Percentiles rank a stretch among this genome's conserved stretches.
Conservation (phyloP, 2,329 filamentous ascomycete genomes). For the Arthrobotrys sphaeroides region DNA sequence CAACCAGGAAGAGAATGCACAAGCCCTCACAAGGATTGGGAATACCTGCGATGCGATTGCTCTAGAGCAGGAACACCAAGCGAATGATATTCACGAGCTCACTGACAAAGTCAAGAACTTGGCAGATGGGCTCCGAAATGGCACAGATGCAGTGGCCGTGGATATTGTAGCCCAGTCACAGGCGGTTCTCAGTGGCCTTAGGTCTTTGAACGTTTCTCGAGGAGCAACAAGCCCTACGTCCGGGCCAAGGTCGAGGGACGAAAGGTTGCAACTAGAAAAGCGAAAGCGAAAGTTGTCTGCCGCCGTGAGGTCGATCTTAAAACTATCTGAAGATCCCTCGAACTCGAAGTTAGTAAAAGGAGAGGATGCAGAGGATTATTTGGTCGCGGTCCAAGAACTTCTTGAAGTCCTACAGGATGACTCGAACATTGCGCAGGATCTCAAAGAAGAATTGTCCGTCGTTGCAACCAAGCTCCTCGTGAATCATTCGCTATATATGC, state of each 20-base stretch:
- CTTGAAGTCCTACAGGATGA: slow-evolving; percentile 27
- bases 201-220: not conserved
- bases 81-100: not conserved
- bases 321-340: slow-evolving; percentile 15
- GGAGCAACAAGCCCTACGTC: not conserved
- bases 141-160: not conserved
- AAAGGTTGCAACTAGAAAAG: slow-evolving; percentile 10
- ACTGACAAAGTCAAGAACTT: not conserved
- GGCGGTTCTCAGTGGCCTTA: slow-evolving; percentile 1
- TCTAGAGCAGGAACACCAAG: not conserved
- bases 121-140: not conserved
- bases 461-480: slow-evolving; percentile 18
- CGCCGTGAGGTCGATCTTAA: slow-evolving; percentile 7
- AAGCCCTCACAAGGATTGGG: slow-evolving; percentile 4
- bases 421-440: slow-evolving; percentile 2
- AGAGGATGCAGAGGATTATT: slow-evolving; percentile 32
- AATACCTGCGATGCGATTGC: not conserved
- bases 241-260: not conserved
- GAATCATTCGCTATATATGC: slow-evolving; percentile 17
- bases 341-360: slow-evolving; percentile 13
- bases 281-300: slow-evolving; percentile 24
- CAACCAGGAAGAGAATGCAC: not conserved
- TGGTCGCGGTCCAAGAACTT: slow-evolving; percentile 21
- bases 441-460: slow-evolving; percentile 19
- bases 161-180: not conserved